phyloP scores from a whole-genome alignment of 495 filamentous ascomycete species.

The Niebla homalea region DNA sequence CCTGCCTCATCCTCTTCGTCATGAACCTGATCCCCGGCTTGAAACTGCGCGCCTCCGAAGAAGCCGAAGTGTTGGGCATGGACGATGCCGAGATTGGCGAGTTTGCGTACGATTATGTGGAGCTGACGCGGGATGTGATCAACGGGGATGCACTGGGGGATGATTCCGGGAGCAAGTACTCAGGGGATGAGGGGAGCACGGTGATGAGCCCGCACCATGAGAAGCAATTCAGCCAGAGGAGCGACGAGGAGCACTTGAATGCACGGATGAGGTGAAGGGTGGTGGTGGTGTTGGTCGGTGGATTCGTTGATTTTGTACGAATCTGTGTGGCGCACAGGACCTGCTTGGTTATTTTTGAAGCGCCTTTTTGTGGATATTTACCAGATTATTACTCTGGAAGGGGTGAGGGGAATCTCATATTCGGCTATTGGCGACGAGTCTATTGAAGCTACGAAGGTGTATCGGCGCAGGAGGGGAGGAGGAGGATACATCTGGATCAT shows the following conservation, averaged over 20 bases:
- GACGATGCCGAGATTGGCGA: conserved; percentile 95
- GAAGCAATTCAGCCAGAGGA: conserved; percentile 12
- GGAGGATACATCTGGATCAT: too few relatives aligned
- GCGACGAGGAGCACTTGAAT: conserved; percentile 10
- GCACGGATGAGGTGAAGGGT: not conserved
- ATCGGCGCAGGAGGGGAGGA: too few relatives aligned
- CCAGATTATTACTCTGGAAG: too few relatives aligned
- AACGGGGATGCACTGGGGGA: conserved; percentile 37
- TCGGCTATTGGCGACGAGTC: too few relatives aligned
- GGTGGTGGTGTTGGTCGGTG: too few relatives aligned
- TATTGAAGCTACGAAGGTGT: too few relatives aligned
- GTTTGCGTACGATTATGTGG: conserved; percentile 97
- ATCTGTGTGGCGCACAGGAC: too few relatives aligned
- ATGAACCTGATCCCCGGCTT: conserved; percentile 81
- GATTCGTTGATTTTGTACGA: too few relatives aligned
- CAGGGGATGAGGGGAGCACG: conserved; percentile 11
- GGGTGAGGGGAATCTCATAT: too few relatives aligned
- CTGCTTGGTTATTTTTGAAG: too few relatives aligned
- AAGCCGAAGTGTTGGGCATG: conserved; percentile 81
- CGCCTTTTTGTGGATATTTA: too few relatives aligned
- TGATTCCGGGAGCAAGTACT: conserved; percentile 15
- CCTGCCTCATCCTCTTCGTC: conserved; percentile 73
- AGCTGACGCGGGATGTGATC: conserved; percentile 74
- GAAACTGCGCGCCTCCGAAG: conserved; percentile 64
- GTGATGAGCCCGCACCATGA: conserved; percentile 11